Evolutionary conservation across 495 filamentous ascomycete genomes (phyloP), one percentile per base, ranked within the genome.

Genomic region (Copromyces sp.): DNA sequence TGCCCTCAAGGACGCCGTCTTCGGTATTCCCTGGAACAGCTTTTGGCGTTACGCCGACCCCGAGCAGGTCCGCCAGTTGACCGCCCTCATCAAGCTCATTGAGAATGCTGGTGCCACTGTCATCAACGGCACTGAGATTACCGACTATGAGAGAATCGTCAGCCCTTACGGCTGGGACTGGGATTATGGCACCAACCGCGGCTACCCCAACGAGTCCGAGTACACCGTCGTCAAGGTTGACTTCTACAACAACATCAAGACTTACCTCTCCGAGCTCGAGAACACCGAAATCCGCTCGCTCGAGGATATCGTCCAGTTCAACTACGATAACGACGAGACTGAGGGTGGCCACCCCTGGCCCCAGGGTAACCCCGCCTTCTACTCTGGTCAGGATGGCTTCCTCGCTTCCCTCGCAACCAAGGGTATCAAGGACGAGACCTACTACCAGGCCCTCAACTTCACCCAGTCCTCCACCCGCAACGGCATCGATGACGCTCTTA

Each of bases 221-320:
- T 93, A 89, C 81, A 90, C 87, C 7, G 87, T 89, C 70, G 84
- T 93, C 72, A 93, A 92, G 77, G 88, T 90, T 9, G 91, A 94
- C 74, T 92, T 93, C 78, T 93, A 93, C 83, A 92, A 92, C 81
- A 88, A 92, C 81, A 88, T 94, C 74, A 81, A 81, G 53, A 78
- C 81, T 24, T 93, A 94, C 75, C 85, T 93, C 11, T 80, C 88
- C 40, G 88, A 90, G 74, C 83, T 93, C 5, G 77, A 84, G 20
- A 91, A 91, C 79, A 92, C 89, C 41, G 79, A 84, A 37, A 87
- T 93, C 73, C 84, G 84, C 37, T 85, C 85, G 5, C 83, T 93
- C 7, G 89, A 89, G 74, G 91, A 93, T 74, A 84, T 94, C 32
- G 85, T 93, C 39, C 77, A 85, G 78, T 92, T 89, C 82, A 93